Conservation (phyloP, 805 yeast genomes). For the Novakomyces olei region DNA sequence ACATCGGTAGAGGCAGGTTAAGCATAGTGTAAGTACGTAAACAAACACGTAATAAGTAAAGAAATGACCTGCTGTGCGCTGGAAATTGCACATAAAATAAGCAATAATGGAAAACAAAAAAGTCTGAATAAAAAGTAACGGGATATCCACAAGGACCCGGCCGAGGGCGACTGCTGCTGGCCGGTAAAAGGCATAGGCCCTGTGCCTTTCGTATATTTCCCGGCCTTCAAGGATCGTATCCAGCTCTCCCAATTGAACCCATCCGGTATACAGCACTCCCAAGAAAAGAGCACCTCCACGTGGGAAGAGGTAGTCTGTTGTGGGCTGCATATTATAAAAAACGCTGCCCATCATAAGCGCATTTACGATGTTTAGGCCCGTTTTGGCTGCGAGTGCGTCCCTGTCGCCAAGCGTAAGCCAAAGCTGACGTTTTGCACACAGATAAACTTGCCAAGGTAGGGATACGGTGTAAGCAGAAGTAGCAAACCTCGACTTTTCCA, state of each 20-base stretch:
- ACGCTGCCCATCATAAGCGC: conserved; percentile 42
- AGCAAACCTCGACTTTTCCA: conserved; percentile 17
- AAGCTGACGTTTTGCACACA: background rate
- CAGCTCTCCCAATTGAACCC: conserved; percentile 36
- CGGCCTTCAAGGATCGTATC: conserved; percentile 26
- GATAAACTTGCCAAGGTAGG: conserved; percentile 27
- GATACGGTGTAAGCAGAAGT: too few species aligned
- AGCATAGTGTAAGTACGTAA: conserved; percentile 25
- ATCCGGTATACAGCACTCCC: conserved; percentile 25
- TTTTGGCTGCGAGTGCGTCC: background rate
- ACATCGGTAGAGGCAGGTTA: conserved; percentile 30
- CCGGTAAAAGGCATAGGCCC: conserved; percentile 45
- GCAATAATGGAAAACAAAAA: conserved; percentile 24
- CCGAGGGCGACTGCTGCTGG: conserved; percentile 58
- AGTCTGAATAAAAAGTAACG: conserved; percentile 26
- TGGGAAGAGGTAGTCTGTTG: conserved; percentile 34
- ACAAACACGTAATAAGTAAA: conserved; percentile 26
- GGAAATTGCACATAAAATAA: conserved; percentile 35
- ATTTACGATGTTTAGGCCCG: conserved; percentile 19
- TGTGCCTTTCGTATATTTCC: conserved; percentile 47
- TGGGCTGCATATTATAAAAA: conserved; percentile 28
- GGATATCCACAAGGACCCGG: conserved; percentile 36
- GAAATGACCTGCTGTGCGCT: conserved; percentile 30
- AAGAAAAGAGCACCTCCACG: conserved; percentile 42
- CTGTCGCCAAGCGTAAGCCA: background rate